Evolutionary conservation across 2,329 filamentous ascomycete species (phyloP), one percentile per base, ranked within the genome.

Genomic region (Periconia digitata): DNA sequence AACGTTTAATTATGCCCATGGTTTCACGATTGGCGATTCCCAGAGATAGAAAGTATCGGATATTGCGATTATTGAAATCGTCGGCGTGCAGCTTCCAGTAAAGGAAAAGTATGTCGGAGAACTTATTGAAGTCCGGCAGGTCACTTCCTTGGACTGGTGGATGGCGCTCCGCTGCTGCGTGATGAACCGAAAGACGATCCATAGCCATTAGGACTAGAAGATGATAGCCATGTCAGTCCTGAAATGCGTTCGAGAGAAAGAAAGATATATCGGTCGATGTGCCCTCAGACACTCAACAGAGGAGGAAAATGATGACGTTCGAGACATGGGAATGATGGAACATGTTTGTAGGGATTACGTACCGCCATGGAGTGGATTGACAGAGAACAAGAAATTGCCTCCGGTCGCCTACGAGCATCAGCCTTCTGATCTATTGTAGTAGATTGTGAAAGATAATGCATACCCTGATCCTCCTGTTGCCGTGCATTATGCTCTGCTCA

Each of bases 31-130:
- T 62, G 8, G 22, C 34, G 22, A 63, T 54, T 20, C 42, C 43
- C 12, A 57, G 46, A 1, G 53, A 47, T 17, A 62, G 21, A 43
- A 62, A 54, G 50, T 59, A 60, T 1, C 45, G 48, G 4, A 60
- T 37, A 0, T 29, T 56, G 12, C 55, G 42, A 5, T 22, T n/a
- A 3, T 46, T 43, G 18, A 15, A 7, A n/a, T 40, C 8, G 6
- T 27, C 47, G 2, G 58, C 47, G 8, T 34, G 21, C 2, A 27
- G 2, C 20, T 38, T 36, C n/a, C 35, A 47, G 22, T 21, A 43
- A 6, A 47, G 32, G 50, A 53, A 63, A 0, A 51, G 53, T 15
- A 61, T 46, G 15, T 60, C 58, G 2, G 58, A 62, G 23, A 60
- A 60, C 20, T 55, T 45, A 16, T 47, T 51, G 2, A 60, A 41